phyloP scores from a whole-genome alignment of 192 early-diverging fungal genomes.

The Umbelopsis sp. region DNA sequence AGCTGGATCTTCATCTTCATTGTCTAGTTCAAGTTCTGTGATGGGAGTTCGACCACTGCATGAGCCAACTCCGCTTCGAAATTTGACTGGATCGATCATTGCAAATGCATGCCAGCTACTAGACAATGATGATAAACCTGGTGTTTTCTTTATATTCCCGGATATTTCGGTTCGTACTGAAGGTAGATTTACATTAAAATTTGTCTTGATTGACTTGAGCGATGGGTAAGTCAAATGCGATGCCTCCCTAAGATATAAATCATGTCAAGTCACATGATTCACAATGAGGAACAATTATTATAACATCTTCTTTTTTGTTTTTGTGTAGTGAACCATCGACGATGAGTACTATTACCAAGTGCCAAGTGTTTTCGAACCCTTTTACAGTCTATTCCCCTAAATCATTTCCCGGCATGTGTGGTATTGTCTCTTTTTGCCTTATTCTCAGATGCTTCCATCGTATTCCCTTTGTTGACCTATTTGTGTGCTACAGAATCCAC shows the following conservation, averaged over 20 bases:
- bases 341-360: slow-evolving; percentile 23
- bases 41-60: background rate
- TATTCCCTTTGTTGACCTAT: background rate
- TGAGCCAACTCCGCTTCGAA: slow-evolving; percentile 41
- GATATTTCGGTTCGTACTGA: slow-evolving; percentile 73
- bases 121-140: slow-evolving; percentile 57
- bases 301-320: background rate
- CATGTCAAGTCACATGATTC: background rate
- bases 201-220: slow-evolving; percentile 61
- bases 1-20: background rate
- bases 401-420: slow-evolving; percentile 43
- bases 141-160: slow-evolving; percentile 72
- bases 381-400: slow-evolving; percentile 42
- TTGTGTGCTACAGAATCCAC: slow-evolving; percentile 16
- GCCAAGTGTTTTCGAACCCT: slow-evolving; percentile 19
- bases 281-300: background rate
- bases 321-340: slow-evolving; percentile 22
- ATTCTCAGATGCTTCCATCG: background rate
- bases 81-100: slow-evolving; percentile 63
- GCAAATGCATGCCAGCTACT: slow-evolving; percentile 68
- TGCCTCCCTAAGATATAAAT: too few relatives aligned
- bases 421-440: slow-evolving; percentile 10
- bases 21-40: background rate
- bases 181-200: slow-evolving; percentile 64
- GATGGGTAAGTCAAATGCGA: slow-evolving; percentile 18